phyloP scores from a whole-genome alignment of 1,284 basidiomycete genomes.

The Mrakiaceae sp. region DNA sequence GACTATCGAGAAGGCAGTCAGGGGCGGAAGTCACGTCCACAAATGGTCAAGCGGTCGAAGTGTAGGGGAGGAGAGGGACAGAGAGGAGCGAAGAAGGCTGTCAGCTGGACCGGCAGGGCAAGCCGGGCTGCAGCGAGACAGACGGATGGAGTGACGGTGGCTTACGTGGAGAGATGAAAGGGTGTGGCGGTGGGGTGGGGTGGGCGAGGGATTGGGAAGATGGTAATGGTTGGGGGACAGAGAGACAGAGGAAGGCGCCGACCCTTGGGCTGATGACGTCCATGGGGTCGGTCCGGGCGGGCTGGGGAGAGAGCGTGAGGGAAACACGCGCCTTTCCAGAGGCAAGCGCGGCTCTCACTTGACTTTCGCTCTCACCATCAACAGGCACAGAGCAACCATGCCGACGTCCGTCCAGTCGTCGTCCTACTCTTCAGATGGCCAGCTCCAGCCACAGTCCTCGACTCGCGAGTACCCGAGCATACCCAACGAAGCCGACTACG shows the following conservation, averaged over 20 bases:
- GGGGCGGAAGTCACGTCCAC: no score
- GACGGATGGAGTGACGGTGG: no score
- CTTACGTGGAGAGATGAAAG: not conserved
- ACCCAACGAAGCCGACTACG: slow-evolving; percentile 1
- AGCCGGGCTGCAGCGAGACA: not conserved
- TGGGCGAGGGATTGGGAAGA: not conserved
- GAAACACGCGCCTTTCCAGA: not conserved
- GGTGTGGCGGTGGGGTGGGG: not conserved
- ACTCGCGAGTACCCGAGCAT: not conserved
- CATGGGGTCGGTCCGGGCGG: no score
- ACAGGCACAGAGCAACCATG: not conserved
- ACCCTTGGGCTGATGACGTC: not conserved
- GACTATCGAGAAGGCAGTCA: no score
- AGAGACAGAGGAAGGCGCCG: not conserved
- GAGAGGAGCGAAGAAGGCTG: not conserved
- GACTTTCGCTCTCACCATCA: not conserved
- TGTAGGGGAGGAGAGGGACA: not conserved
- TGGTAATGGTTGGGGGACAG: not conserved
- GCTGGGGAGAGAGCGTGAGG: no score
- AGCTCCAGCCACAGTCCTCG: not conserved
- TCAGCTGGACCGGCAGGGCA: not conserved
- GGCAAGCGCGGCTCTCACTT: not conserved
- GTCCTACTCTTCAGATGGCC: not conserved
- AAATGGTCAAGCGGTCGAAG: not conserved
- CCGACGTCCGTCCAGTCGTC: not conserved